phyloP scores from a whole-genome alignment of 768 basidiomycete species.

The Chalciporus chontae region DNA sequence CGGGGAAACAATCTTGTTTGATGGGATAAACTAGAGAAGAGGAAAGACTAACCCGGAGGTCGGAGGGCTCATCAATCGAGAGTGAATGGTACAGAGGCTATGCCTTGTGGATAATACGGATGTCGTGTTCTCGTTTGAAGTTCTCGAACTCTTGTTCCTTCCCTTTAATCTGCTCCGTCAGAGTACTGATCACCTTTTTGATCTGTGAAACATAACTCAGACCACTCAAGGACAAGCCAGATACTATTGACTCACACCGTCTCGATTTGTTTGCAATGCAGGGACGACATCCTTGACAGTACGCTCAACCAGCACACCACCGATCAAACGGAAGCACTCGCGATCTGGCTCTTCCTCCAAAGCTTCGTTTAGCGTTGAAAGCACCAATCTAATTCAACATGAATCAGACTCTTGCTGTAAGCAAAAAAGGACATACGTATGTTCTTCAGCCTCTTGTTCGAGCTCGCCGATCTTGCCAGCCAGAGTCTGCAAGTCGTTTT shows the following conservation, averaged over 20 bases:
- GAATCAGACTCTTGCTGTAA: not conserved
- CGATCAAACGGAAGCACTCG: conserved; percentile 95
- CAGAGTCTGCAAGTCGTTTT: conserved; percentile 87
- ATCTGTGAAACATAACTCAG: conserved; percentile 51
- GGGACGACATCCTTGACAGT: conserved; percentile 95
- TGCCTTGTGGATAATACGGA: conserved; percentile 51
- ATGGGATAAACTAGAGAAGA: no score
- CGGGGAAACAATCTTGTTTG: not conserved
- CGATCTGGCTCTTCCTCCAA: conserved; percentile 81
- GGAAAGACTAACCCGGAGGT: no score
- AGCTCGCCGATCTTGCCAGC: conserved; percentile 95
- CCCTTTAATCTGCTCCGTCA: conserved; percentile 84
- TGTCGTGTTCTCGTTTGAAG: conserved; percentile 76
- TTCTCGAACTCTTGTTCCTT: conserved; percentile 82
- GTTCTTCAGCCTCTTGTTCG: conserved; percentile 94
- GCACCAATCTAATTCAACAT: conserved; percentile 62
- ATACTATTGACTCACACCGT: conserved; percentile 58
- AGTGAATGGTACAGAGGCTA: conserved; percentile 12
- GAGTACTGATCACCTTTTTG: conserved; percentile 68
- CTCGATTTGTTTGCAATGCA: conserved; percentile 81
- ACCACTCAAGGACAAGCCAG: not conserved
- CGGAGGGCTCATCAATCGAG: not conserved
- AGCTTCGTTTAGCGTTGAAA: conserved; percentile 81
- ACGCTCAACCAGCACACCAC: conserved; percentile 92
- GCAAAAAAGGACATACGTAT: conserved; percentile 57